Base-by-base conservation (phyloP, 1,139 yeast genomes). In the Debaryomycetaceae sp. region DNA sequence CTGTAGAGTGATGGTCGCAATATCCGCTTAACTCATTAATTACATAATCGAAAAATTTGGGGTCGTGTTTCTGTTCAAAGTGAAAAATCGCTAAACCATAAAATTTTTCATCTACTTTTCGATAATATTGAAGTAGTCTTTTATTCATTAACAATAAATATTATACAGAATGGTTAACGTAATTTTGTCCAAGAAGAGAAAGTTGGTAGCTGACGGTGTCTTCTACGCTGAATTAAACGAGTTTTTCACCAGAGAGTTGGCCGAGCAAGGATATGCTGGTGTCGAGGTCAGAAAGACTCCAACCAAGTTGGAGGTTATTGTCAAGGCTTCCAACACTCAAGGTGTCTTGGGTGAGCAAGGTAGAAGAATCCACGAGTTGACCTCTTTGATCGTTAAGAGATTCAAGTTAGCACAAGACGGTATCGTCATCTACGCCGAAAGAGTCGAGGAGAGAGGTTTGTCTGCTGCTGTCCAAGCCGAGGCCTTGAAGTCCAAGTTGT, bases 221-320 rank as follows among this genome's bases (percentile, higher is more conserved):
- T 89, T 93, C 85, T 93, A 86, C 95, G 99, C 99, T 78, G 99
- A 93, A 82, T 83, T 93, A 73, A 93, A 93, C 86, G 99, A 93
- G 83, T 93, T 93, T 95, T 95, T 93, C 89, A 89, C 98, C 84
- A 90, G 98, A 82, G 99, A 93, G 80, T 87, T 93, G 72, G 96
- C 99, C 67, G 99, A 93, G 81, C 97, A 93, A 81, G 99, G 99
- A 72, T 93, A 93, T 85, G 95, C 99, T 67, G 99, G 99, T 81
- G 97, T 93, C 70, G 99, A 95, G 81, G 97, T 95, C 75, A 89
- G 98, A 82, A 89, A 89, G 72, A 90, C 97, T 72, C 95, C 98
- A 76, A 80, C 93, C 81, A 90, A 87, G 84, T 90, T 96, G 70
- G 99, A 93, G 80, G 89, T 93, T 62, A 89, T 93, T 75, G 93